phyloP scores from a whole-genome alignment of 495 filamentous ascomycete species.

The Penicillium tannophilum region DNA sequence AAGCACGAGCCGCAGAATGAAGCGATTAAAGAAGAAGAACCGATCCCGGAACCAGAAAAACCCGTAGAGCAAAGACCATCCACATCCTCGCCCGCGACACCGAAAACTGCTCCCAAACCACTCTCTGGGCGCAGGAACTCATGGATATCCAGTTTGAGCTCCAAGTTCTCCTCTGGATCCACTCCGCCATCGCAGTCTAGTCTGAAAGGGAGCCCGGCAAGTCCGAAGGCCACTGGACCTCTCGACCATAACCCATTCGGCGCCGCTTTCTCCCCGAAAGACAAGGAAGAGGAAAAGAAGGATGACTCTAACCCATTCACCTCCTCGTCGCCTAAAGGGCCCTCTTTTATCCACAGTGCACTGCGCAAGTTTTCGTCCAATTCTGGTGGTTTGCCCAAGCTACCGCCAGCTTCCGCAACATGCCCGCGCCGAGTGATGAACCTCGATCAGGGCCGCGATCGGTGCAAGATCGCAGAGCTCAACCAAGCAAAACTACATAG shows the following conservation, averaged over 20 bases:
- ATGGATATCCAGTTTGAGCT: slow-evolving; percentile 91
- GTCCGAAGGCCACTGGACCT: slow-evolving; percentile 48
- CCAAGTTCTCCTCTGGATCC: slow-evolving; percentile 82
- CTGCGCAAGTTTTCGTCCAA: slow-evolving; percentile 78
- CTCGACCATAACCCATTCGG: slow-evolving; percentile 51
- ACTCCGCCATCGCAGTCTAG: slow-evolving; percentile 48
- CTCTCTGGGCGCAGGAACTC: slow-evolving; percentile 65
- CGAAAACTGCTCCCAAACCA: slow-evolving; percentile 43
- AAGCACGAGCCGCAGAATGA: not conserved
- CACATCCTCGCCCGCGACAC: slow-evolving; percentile 25
- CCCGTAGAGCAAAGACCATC: slow-evolving; percentile 22
- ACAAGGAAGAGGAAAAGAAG: slow-evolving; percentile 55
- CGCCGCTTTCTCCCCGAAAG: slow-evolving; percentile 57
- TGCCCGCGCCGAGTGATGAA: slow-evolving; percentile 85
- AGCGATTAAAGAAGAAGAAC: not conserved
- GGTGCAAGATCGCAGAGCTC: slow-evolving; percentile 77
- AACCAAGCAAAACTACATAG: slow-evolving; percentile 78
- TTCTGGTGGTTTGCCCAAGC: slow-evolving; percentile 51
- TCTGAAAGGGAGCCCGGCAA: slow-evolving; percentile 40
- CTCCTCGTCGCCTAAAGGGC: slow-evolving; percentile 67
- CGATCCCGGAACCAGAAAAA: slow-evolving; percentile 21
- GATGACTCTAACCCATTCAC: slow-evolving; percentile 61
- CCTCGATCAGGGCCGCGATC: slow-evolving; percentile 73
- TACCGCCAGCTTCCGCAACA: slow-evolving; percentile 51
- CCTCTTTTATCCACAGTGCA: slow-evolving; percentile 79